Base-by-base conservation (phyloP, 108 stramenopile species). In the Hondaea fermentalgiana region DNA sequence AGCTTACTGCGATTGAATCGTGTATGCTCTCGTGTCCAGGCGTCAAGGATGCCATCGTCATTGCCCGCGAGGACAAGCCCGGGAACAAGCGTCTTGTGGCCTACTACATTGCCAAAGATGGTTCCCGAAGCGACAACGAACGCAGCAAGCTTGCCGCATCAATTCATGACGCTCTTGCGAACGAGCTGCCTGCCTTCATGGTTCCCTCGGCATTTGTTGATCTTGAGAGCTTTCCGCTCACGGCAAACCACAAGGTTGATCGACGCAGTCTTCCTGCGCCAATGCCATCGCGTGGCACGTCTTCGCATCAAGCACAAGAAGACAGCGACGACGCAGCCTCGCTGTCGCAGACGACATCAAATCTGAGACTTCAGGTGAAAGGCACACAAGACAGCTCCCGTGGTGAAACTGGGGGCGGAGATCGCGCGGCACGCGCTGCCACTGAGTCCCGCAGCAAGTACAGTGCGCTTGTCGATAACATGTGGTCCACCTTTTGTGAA, bases 1-100 rank as follows among this genome's bases (percentile, higher is more conserved):
- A 91, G 88, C 88, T 91, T 23, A 87, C 87, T 5, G 90, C 87
- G 69, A 91, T 91, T 47, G 90, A 91, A 35, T 53, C 49, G 19
- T 12, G n/a, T 12, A 47, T 83, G 49, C 76, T 83, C 25, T 12
- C 12, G 12, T 53, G 51, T 4, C 23, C 44, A 23, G 49, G 45
- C n/a, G 76, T 83, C 28, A 47, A 53, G 28, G 76, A 83, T 12
- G 76, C 76, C 51, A 53, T 83, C 23, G 76, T 83, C 10, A 35
- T 83, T 6, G 76, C 76, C n/a, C 76, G 76, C 51, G 76, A 83
- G 28, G 76, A 83, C 51, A 83, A 43, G 12, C 76, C 76, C 12
- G 76, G 76, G 1, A 47, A 83, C 16, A 83, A 83, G 76, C 45
- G 76, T 12, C 76, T 83, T 35, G 76, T 83, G 6, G 76, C 76